These are phyloP conservation scores for Hanseniaspora gamundiae DNA, from an alignment of 1,139 yeast species.

Conservation along the genomic window DNA sequence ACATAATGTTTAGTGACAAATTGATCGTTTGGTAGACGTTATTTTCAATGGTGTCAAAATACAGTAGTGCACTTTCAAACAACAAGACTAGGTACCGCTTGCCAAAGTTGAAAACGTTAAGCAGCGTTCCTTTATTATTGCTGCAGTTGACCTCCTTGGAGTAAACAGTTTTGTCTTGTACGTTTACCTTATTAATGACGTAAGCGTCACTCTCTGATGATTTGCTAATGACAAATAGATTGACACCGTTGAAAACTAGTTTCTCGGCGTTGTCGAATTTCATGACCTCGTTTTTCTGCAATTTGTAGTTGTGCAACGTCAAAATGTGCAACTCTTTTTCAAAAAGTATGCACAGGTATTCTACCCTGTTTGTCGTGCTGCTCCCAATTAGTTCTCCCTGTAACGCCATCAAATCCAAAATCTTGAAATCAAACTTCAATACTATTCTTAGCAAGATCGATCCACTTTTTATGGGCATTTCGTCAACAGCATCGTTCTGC, in stretches of 20 bases:
- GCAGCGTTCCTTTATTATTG: conserved; percentile 3
- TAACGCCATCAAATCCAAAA: conserved; percentile 24
- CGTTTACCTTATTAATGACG: conserved; percentile 11
- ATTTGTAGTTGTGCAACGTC: conserved; percentile 24
- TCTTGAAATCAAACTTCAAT: conserved; percentile 32
- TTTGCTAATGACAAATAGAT: conserved; percentile 17
- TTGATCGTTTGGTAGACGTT: conserved; percentile 2
- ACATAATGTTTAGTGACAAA: conserved; percentile 3
- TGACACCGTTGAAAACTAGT: conserved; percentile 22
- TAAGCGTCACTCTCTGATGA: background rate
- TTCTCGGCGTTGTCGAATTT: conserved; percentile 17
- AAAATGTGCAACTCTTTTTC: conserved; percentile 31
- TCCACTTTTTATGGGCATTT: conserved; percentile 23
- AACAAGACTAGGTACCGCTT: conserved; percentile 11
- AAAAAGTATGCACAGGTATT: conserved; percentile 27
- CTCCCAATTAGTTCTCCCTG: conserved; percentile 6
- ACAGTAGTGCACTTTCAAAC: conserved; percentile 4
- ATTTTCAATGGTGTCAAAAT: conserved; percentile 5
- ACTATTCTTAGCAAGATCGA: conserved; percentile 33
- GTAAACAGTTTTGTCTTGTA: conserved; percentile 10
- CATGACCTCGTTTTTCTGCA: conserved; percentile 17
- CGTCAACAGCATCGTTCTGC: conserved; percentile 15
- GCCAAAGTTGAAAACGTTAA: conserved; percentile 11
- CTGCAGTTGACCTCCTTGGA: conserved; percentile 7
- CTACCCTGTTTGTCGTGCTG: conserved; percentile 10